Evolutionary conservation across 2,329 filamentous ascomycete species (phyloP), one percentile per base, ranked within the genome.

Genomic region (Chalaropsis thielavioides): DNA sequence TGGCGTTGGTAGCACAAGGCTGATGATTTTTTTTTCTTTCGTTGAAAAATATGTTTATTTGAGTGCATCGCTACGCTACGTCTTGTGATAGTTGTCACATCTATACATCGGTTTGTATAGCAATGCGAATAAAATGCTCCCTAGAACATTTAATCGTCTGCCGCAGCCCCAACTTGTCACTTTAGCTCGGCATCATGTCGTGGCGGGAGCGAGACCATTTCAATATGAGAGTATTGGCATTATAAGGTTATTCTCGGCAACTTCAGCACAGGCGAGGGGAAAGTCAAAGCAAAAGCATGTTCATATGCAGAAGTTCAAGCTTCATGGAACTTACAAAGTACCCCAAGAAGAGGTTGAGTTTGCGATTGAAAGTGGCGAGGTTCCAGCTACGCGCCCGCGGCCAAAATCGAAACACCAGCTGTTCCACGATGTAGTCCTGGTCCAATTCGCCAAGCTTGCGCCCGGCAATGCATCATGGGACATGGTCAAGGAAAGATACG

Each of bases 401-500:
- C 63, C 66, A 19, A 64, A 62, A n/a, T 44, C 62, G 13, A 67
- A 64, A 44, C 66, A 67, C 22, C 62, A 49, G 22, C 24, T 66
- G 22, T 69, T 68, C 61, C 62, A 62, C n/a, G 64, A 69, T 31
- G 62, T 67, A 38, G 61, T 69, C 2, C 31, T 68, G 1, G 63
- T 66, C 10, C 54, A 31, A 35, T 67, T 68, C 43, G 61, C 64
- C 27, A 56, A 63, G 19, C 49, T 67, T 8, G 67, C 64, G 2
- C 68, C 64, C 6, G 64, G 56, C 8, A 64, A 62, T 35, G 61
- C 44, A 24, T 24, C 64, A 7, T 70, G 67, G 67, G 61, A 63
- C 4, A 60, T 67, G 8, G 51, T 67, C 19, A 68, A 66, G 49
- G 44, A 54, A 7, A 64, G 69, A 17, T 67, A 67, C 19, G 66